Percentiles rank a stretch among this genome's conserved stretches.
Evolutionary conservation across 179 eudicot species (phyloP).

Genomic region (Pouteria campechiana): DNA sequence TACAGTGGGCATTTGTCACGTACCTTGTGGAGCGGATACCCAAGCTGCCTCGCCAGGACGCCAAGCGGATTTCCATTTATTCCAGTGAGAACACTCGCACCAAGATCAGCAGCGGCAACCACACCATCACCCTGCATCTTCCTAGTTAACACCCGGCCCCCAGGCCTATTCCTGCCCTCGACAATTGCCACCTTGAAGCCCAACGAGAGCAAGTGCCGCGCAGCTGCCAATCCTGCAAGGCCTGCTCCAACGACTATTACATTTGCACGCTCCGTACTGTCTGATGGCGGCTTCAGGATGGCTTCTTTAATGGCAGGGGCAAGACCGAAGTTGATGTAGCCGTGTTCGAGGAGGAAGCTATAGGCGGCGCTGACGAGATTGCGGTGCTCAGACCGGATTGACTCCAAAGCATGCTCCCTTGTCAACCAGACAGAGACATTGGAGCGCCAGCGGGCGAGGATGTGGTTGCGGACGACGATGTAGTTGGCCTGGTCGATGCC

Average conservation of each 20-base stretch:
- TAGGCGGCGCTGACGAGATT: constrained; percentile 48
- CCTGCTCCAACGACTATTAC: constrained; percentile 83
- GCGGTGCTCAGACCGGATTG: constrained; percentile 38
- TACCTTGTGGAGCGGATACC: constrained; percentile 85
- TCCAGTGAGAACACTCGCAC: constrained; percentile 92
- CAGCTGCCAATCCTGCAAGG: constrained; percentile 69
- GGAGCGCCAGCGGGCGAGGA: constrained; percentile 75
- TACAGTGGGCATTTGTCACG: constrained; percentile 90
- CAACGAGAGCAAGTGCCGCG: constrained; percentile 57
- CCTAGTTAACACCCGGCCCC: constrained; percentile 70
- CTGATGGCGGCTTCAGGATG: constrained; percentile 7
- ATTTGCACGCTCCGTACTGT: constrained; percentile 11
- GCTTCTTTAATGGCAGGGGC: constrained; percentile 33
- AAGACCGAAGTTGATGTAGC: constrained; percentile 82
- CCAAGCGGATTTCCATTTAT: constrained; percentile 94
- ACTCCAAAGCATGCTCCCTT: constrained; percentile 28
- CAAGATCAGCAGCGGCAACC: constrained; percentile 78
- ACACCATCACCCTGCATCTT: constrained; percentile 35
- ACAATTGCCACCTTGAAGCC: constrained; percentile 80
- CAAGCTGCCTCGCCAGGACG: constrained; percentile 80
- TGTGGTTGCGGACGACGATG: constrained; percentile 67
- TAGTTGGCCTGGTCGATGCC: constrained; percentile 48
- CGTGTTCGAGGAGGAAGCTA: constrained; percentile 53
- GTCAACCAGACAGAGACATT: constrained; percentile 43
- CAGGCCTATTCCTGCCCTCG: constrained; percentile 71